Evolutionary conservation across 169 alveolate species (phyloP).

Genomic region (Plasmodium billcollinsi): DNA sequence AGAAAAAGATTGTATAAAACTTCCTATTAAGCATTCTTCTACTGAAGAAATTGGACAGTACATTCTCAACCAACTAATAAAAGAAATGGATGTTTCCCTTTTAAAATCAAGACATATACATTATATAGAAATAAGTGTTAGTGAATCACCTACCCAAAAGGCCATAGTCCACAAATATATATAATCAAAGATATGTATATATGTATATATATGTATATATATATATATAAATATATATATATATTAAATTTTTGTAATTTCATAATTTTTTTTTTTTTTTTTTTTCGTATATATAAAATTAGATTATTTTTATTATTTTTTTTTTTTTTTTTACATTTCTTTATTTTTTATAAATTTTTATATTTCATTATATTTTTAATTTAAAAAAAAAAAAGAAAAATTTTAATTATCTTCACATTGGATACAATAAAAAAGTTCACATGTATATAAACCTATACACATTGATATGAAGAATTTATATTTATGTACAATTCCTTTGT

Average conservation of each 20-base stretch:
- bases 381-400: not conserved
- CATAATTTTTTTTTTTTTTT: not conserved
- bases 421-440: no score
- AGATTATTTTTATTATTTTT: not conserved
- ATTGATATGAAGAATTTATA: no score
- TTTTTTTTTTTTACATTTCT: not conserved
- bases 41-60: slow-evolving; percentile 67
- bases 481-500: no score
- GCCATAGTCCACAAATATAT: slow-evolving; percentile 39
- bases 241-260: not conserved
- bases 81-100: slow-evolving; percentile 39
- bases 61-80: slow-evolving; percentile 37
- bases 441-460: no score
- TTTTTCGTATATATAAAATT: not conserved
- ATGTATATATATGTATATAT: not conserved
- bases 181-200: slow-evolving; percentile 3
- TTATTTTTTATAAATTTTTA: not conserved
- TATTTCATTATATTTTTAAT: not conserved
- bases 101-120: slow-evolving; percentile 34
- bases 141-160: slow-evolving; percentile 71
- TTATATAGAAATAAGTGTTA: slow-evolving; percentile 49
- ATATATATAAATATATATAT: not conserved
- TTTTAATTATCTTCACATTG: no score
- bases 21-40: slow-evolving; percentile 76
- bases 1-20: slow-evolving; percentile 43